Percentiles rank a stretch among this genome's conserved stretches.
These are phyloP conservation scores for Plasmodium fragile DNA, from an alignment of 169 alveolate species.

Conservation along the genomic window DNA sequence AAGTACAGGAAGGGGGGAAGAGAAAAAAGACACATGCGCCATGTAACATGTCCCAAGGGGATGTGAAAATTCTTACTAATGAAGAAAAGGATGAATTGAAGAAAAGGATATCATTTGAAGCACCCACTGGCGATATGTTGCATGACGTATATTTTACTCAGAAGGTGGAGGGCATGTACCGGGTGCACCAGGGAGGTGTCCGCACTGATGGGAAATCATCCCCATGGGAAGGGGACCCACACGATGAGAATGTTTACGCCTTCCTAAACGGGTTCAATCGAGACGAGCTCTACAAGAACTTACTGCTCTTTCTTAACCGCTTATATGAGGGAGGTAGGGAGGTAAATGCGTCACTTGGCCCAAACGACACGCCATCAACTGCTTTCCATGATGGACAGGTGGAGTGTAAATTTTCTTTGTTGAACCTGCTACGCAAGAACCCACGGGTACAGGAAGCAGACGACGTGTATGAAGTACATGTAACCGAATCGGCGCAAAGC, in stretches of 20 bases:
- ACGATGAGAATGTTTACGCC: background rate
- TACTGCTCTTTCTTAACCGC: conserved; percentile 13
- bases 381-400: background rate
- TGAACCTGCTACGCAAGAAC: background rate
- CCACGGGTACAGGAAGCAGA: background rate
- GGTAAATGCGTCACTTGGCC: background rate
- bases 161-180: conserved; percentile 13
- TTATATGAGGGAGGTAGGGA: background rate
- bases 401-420: background rate
- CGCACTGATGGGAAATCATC: background rate
- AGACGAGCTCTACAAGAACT: conserved; percentile 18
- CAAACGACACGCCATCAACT: background rate
- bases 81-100: conserved; percentile 21
- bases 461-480: background rate
- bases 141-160: conserved; percentile 31
- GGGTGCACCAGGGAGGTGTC: background rate
- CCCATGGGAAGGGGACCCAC: background rate
- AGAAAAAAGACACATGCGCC: background rate
- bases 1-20: background rate
- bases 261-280: conserved; percentile 14
- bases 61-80: background rate
- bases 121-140: background rate
- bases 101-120: conserved; percentile 20
- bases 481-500: background rate
- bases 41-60: background rate